Evolutionary conservation across 179 eudicot genomes (phyloP), one percentile per base, ranked within the genome.

Genomic region (Carnegiea gigantea): DNA sequence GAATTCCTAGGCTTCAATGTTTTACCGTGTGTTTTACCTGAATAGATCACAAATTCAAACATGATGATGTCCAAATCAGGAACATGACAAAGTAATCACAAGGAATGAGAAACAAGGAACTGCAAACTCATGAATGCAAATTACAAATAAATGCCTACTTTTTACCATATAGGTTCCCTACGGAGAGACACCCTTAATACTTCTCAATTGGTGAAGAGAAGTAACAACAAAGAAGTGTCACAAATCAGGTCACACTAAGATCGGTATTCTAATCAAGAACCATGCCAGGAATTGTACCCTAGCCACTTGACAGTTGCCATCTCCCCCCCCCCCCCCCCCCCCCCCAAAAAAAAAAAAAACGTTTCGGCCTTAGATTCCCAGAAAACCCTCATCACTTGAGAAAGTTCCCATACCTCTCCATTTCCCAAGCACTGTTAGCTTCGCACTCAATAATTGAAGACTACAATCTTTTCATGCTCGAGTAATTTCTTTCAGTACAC

Each of bases 11-110:
- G 70, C 62, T 54, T 51, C 43, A 54, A 54, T 64, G 33, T 12
- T 30, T 46, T 18, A 65, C 76, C 20, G 73, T 38, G 49, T n/a
- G 83, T 57, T 82, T 59, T 38, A 60, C 73, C 88, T 87, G 84
- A 75, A 70, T 23, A 21, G 46, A 73, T 44, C 53, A 73, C 60
- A 53, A 49, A 65, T 36, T n/a, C 38, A 70, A 75, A 30, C 38
- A 67, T 68, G 78, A 12, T 28, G 23, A 23, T 13, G 53, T 77
- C 28, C 60, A 44, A 49, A 21, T 49, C 30, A 26, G 75, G 28
- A 36, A 51, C 40, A 20, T 3, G 54, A 46, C 10, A 36, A 30
- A 53, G 48, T 51, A 26, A 51, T 0, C 1, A 48, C 77, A 48
- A 46, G 12, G 13, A n/a, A n/a, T 23, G 30, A 62, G 44, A 17